phyloP scores from a whole-genome alignment of 1,284 basidiomycete species.

The Agroathelia rolfsii region DNA sequence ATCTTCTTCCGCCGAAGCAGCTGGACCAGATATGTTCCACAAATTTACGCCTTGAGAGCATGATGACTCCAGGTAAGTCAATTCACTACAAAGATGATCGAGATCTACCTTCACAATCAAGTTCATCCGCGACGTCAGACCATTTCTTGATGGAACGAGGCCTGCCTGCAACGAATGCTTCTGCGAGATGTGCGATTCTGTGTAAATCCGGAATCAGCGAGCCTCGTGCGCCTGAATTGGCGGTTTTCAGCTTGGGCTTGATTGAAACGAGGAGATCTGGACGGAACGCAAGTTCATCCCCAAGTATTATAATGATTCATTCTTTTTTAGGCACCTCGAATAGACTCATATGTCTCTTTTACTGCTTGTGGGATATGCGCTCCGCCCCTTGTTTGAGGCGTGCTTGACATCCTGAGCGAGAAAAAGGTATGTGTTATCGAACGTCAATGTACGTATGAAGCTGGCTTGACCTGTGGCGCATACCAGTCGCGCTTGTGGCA shows the following conservation, averaged over 20 bases:
- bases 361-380: no score
- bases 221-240: conserved; percentile 27
- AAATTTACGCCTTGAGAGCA: conserved; percentile 57
- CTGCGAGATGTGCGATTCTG: conserved; percentile 52
- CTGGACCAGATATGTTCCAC: conserved; percentile 68
- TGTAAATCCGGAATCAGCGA: conserved; percentile 48
- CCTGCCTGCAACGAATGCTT: conserved; percentile 53
- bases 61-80: conserved; percentile 12
- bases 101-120: conserved; percentile 72
- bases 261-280: conserved; percentile 54
- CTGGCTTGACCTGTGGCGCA: no score
- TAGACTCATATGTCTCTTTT: no score
- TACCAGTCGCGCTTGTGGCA: no score
- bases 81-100: conserved; percentile 11
- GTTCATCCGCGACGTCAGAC: conserved; percentile 49
- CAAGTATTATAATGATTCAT: no score
- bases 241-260: conserved; percentile 56
- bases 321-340: no score
- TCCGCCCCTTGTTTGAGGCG: no score
- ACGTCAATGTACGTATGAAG: no score
- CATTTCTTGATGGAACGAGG: conserved; percentile 44
- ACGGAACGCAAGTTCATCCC: conserved; percentile 7
- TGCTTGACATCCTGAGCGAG: no score
- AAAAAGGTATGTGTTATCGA: no score
- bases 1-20: conserved; percentile 44